Base-by-base conservation (phyloP, 73 alveolate species). In the Symbiodinium pilosum region DNA sequence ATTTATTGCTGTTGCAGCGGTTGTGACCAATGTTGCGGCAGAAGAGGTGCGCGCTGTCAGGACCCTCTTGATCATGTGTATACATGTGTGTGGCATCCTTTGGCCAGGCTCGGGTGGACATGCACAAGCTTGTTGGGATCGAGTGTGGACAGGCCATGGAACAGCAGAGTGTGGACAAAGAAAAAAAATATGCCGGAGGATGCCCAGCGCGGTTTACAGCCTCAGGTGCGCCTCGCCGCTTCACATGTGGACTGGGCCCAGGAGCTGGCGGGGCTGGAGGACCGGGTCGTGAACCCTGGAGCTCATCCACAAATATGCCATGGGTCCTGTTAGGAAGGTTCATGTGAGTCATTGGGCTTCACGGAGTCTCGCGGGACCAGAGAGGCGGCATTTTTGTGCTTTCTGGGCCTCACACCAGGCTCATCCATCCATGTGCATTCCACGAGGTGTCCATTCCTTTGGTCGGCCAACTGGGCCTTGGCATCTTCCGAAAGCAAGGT, bases 71-170 rank as follows among this genome's bases (percentile, higher is more conserved):
- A n/a, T n/a, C n/a, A n/a, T n/a, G n/a, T n/a, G n/a, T n/a, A n/a
- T n/a, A n/a, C n/a, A n/a, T n/a, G n/a, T n/a, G n/a, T n/a, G n/a
- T n/a, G n/a, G n/a, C n/a, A n/a, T n/a, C n/a, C n/a, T n/a, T n/a
- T n/a, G 43, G 85, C 32, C 41, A 88, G 86, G 87, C n/a, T 30
- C n/a, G 41, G 73, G 81, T 69, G 34, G 87, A 69, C 26, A 91
- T 91, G 96, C 96, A 69, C 96, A 91, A 51, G 51, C 51, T 91
- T 30, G 39, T 91, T 11, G 96, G 96, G 47, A 91, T 91, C 47
- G 96, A 91, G 77, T 91, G 96, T n/a, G 96, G 88, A 36, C 96
- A 91, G 96, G 88, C 71, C n/a, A n/a, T n/a, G n/a, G n/a, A n/a
- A n/a, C n/a, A n/a, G n/a, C n/a, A n/a, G n/a, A n/a, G n/a, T n/a